Percentiles rank a stretch among this genome's conserved stretches.
Evolutionary conservation across 805 yeast genomes (phyloP).

Genomic region (Sugiyamaella qingdaonensis): DNA sequence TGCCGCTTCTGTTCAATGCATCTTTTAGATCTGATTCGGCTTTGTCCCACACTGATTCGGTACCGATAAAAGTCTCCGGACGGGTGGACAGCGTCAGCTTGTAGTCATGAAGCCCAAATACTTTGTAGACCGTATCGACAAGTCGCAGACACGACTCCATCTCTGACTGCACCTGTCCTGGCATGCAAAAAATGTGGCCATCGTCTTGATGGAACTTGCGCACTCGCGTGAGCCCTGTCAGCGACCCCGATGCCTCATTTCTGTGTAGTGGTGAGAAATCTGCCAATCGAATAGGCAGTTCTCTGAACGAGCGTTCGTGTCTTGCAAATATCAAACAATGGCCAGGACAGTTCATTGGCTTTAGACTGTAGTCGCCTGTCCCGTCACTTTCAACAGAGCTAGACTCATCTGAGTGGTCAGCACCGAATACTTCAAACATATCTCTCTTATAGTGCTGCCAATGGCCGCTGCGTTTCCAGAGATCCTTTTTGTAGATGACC

Average conservation of each 20-base stretch:
- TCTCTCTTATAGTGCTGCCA: slow-evolving; percentile 94
- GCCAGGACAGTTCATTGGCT: slow-evolving; percentile 75
- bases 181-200: slow-evolving; percentile 90
- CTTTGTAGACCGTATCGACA: slow-evolving; percentile 67
- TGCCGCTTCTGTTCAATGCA: slow-evolving; percentile 52
- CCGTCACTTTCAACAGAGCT: slow-evolving; percentile 34
- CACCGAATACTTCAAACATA: slow-evolving; percentile 83
- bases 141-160: slow-evolving; percentile 67
- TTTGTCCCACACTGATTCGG: slow-evolving; percentile 66
- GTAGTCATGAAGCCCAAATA: slow-evolving; percentile 58
- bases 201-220: slow-evolving; percentile 97
- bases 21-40: slow-evolving; percentile 68
- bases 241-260: slow-evolving; percentile 92
- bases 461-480: slow-evolving; percentile 93
- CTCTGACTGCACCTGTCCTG: slow-evolving; percentile 70
- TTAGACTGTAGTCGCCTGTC: slow-evolving; percentile 62
- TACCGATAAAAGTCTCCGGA: slow-evolving; percentile 78
- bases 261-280: slow-evolving; percentile 92
- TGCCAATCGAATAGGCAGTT: slow-evolving; percentile 76
- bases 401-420: slow-evolving; percentile 30
- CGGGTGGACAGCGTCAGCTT: slow-evolving; percentile 77
- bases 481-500: slow-evolving; percentile 68
- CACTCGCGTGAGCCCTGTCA: slow-evolving; percentile 88
- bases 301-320: slow-evolving; percentile 76
- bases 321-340: slow-evolving; percentile 81